phyloP scores from a whole-genome alignment of 2,329 filamentous ascomycete genomes.

The Penicillium sp. region DNA sequence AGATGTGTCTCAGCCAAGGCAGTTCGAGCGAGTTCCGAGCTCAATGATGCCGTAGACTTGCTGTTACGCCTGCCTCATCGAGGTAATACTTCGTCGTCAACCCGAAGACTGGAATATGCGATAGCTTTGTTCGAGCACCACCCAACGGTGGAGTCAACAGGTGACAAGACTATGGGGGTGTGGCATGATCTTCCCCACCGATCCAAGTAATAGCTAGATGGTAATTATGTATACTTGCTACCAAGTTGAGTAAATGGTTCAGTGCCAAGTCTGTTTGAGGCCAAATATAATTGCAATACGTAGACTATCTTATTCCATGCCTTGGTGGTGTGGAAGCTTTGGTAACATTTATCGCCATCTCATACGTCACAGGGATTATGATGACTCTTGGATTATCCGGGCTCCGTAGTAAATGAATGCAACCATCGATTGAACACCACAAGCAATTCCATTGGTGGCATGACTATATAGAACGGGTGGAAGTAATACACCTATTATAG shows the following conservation, averaged over 20 bases:
- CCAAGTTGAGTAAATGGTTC: neutral
- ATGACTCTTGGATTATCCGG: too few relatives aligned
- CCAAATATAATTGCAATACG: neutral
- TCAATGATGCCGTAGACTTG: neutral
- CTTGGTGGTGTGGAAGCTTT: neutral
- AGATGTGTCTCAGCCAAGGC: too few relatives aligned
- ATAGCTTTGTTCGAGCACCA: neutral
- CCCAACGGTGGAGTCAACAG: too few relatives aligned
- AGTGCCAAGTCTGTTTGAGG: too few relatives aligned
- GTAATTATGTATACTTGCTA: neutral
- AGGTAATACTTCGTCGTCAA: neutral
- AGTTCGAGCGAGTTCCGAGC: neutral
- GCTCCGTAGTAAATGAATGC: neutral
- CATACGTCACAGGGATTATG: neutral
- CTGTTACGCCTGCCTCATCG: neutral
- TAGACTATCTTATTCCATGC: neutral
- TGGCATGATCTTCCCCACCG: neutral
- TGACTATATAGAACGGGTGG: too few relatives aligned
- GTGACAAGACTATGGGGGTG: neutral
- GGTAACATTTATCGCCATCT: neutral
- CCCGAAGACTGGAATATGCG: neutral
- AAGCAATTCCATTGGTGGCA: neutral
- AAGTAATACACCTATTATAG: neutral
- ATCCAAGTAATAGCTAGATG: neutral
- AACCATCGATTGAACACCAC: too few relatives aligned